Base-by-base conservation (phyloP, 495 filamentous ascomycete genomes). In the Geopyxis carbonaria region DNA sequence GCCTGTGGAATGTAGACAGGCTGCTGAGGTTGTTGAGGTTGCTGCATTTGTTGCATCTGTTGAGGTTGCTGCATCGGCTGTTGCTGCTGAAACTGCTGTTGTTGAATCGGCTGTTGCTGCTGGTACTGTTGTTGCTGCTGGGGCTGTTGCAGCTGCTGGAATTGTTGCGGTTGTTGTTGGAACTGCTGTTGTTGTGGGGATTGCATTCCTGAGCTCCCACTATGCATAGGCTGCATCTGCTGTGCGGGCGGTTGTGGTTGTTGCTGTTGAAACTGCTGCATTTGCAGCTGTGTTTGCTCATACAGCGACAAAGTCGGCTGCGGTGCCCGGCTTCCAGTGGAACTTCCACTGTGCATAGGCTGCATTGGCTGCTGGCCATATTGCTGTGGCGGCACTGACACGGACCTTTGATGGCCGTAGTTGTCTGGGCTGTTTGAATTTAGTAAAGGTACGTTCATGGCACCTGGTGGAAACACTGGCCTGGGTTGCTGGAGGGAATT, bases 351-450 rank as follows among this genome's bases (percentile, higher is more conserved):
- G n/a, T n/a, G n/a, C n/a, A n/a, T n/a, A n/a, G n/a, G 7, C 5
- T 27, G 24, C 3, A 10, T 8, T 7, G 10, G 10, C 22, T 15
- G 24, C 5, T 38, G 21, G 6, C 16, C 11, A 22, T 39, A 25
- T 25, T 39, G 36, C 23, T 28, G 36, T 15, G 9, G 33, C 7
- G 33, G 33, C n/a, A n/a, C n/a, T n/a, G n/a, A n/a, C n/a, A n/a
- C n/a, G n/a, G n/a, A n/a, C n/a, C n/a, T n/a, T n/a, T n/a, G n/a
- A n/a, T n/a, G n/a, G n/a, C n/a, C n/a, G n/a, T n/a, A n/a, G n/a
- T n/a, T n/a, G n/a, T n/a, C n/a, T n/a, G n/a, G n/a, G n/a, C n/a
- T n/a, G n/a, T n/a, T n/a, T n/a, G n/a, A n/a, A n/a, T n/a, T 7
- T 22, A 39, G 24, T 18, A 39, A n/a, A 1, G 36, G 36, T 5